Percentiles rank a stretch among this genome's conserved stretches.
phyloP scores from a whole-genome alignment of 352 stramenopile genomes.

The Pythium oligandrum region DNA sequence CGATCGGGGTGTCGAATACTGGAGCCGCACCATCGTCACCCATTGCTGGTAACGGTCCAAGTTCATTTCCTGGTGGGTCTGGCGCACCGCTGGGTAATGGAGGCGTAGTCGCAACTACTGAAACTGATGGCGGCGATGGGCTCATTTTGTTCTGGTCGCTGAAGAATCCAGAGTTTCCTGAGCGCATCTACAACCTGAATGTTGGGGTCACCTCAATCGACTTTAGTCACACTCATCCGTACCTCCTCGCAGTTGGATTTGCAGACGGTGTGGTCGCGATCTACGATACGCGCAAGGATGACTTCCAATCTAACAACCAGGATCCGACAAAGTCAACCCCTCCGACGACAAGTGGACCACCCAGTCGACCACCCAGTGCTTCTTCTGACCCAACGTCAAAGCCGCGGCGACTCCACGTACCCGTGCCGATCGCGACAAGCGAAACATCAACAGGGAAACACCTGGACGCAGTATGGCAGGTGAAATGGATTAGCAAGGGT shows the following conservation, averaged over 20 bases:
- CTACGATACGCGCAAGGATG: slow-evolving; percentile 84
- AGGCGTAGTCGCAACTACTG: not conserved
- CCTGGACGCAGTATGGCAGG: slow-evolving; percentile 89
- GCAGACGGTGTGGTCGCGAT: slow-evolving; percentile 88
- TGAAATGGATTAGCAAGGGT: slow-evolving; percentile 90
- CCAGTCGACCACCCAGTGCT: slow-evolving; percentile 7
- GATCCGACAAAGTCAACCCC: not conserved
- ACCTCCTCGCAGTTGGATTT: slow-evolving; percentile 87
- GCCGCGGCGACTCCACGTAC: slow-evolving; percentile 14
- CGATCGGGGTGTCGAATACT: slow-evolving; percentile 3
- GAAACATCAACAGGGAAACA: slow-evolving; percentile 69
- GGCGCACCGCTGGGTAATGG: too few species aligned
- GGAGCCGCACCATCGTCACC: not conserved
- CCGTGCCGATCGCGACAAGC: slow-evolving; percentile 49
- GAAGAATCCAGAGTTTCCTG: slow-evolving; percentile 89
- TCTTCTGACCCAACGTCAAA: not conserved
- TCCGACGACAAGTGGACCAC: slow-evolving; percentile 2
- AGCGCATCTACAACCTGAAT: slow-evolving; percentile 79
- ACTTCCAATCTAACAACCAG: slow-evolving; percentile 10
- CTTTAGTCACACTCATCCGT: slow-evolving; percentile 83
- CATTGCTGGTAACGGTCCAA: too few species aligned
- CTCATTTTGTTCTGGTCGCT: slow-evolving; percentile 93
- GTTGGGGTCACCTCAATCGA: slow-evolving; percentile 86
- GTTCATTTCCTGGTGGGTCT: too few species aligned
- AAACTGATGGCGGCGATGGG: slow-evolving; percentile 21